Evolutionary conservation across 139 green algal genomes (phyloP), one percentile per base, ranked within the genome.

Genomic region (Chlorella sp.): DNA sequence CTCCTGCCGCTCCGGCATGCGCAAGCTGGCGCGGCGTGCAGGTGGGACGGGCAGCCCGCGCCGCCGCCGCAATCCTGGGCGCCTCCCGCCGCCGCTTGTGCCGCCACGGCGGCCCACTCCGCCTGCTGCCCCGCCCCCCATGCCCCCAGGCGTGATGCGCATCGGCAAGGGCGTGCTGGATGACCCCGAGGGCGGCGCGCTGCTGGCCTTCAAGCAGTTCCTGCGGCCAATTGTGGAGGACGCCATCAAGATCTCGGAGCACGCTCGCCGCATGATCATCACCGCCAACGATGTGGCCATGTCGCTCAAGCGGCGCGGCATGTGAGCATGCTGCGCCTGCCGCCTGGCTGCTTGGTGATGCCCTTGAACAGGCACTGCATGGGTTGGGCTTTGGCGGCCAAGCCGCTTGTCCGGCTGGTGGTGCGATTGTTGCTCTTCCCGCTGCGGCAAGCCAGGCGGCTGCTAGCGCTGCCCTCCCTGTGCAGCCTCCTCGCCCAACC

Each of bases 101-200:
- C 51, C 51, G 51, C 13, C 51, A n/a, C 51, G 51, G 12, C 63
- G 63, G 36, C 63, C 63, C 5, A 32, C n/a, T 1, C 15, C 16
- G 18, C 63, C 18, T 69, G 9, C 67, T 57, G 69, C 17, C 69
- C 34, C 32, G 34, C 17, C 41, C 44, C 17, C 41, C n/a, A n/a
- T 72, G 65, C 18, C 36, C 34, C 41, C 74, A 70, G 74, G 74
- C n/a, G 55, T 81, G 9, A 70, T 32, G n/a, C 74, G 74, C 74
- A 70, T 81, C 51, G n/a, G 51, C 51, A 60, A 60, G 51, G 51
- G 51, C 51, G 13, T 60, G 12, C 11, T 60, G 51, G 51, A 60
- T 21, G 51, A 60, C 51, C 51, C 51, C 11, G 2, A 63, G 30
- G n/a, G 21, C 17, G 74, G 68, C 3, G 51, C 32, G 55, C 26